Evolutionary conservation across 306 rosid genomes (phyloP), one percentile per base, ranked within the genome.

Genomic region (Notholithocarpus densiflorus): DNA sequence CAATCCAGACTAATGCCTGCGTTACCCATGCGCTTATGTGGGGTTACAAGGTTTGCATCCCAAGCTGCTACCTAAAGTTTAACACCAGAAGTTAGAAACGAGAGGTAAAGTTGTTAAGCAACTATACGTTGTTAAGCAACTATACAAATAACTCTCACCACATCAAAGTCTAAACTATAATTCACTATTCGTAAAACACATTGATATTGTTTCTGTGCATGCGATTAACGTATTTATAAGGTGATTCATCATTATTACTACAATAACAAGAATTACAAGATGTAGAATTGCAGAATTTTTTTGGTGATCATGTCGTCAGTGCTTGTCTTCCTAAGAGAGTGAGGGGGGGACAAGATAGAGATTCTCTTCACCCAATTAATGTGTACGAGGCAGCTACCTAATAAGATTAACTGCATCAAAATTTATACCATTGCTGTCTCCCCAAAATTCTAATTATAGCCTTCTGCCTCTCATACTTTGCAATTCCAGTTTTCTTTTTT

Each of bases 1-100:
- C 83, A 76, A 83, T 91, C 89, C 66, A 94, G 84, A 81, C 83
- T 88, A 76, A 92, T 78, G 59, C 87, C 86, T 45, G 93, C 92
- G 82, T 94, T 92, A 48, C 98, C 98, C 98, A 94, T 92, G 75
- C 98, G 97, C 87, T 94, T 94, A 84, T 92, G 98, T 82, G 98
- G 97, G 83, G 92, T 79, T 77, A 94, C 92, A 79, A 94, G 93
- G 86, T 94, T 94, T 78, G 98, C 98, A 90, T 94, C 98, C 98
- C 98, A 94, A 77, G 92, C 97, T 81, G 97, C 98, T 82, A 92
- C 80, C 98, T 94, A 86, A 55, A 80, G 75, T 56, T 82, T 68
- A 77, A 61, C 72, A 48, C 72, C 76, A 80, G 57, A 72, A 62
- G 77, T 84, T 76, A 88, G 83, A 51, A 83, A 60, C 18, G 34